A percentile compares a stretch with the other conserved stretches of the same genome.
Conservation (phyloP, 2,329 filamentous ascomycete species). For the Chaetomiaceae sp. region DNA sequence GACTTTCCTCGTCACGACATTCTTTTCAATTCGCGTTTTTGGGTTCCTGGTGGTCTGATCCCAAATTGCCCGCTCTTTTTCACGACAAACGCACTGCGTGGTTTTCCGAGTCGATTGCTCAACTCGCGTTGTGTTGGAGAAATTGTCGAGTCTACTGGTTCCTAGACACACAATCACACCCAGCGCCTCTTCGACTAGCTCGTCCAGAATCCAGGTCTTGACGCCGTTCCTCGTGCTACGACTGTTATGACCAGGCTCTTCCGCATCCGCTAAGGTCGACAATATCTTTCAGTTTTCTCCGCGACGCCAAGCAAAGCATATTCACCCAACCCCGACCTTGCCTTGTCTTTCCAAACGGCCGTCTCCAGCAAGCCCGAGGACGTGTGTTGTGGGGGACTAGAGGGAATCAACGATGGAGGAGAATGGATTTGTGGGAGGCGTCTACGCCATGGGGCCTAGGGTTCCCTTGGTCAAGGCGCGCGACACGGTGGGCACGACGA, state of each 20-base stretch:
- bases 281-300: conserved; percentile 9
- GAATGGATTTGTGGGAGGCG: conserved; percentile 15
- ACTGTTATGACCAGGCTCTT: conserved; percentile 27
- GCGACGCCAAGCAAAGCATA: conserved; percentile 1
- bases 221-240: conserved; percentile 18
- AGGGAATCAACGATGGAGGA: conserved; percentile 24
- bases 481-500: conserved; percentile 7
- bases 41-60: conserved; percentile 10
- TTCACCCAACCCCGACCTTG: background rate
- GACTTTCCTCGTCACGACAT: conserved; percentile 30
- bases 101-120: conserved; percentile 4
- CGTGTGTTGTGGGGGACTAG: conserved; percentile 13
- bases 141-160: background rate
- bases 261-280: conserved; percentile 15
- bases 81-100: background rate
- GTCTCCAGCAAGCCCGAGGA: background rate
- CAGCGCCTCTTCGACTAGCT: background rate
- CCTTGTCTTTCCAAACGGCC: background rate
- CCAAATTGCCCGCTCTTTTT: conserved; percentile 15
- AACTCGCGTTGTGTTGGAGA: background rate
- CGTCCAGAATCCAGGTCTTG: conserved; percentile 10
- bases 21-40: conserved; percentile 34
- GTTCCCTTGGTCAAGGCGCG: conserved; percentile 20
- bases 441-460: conserved; percentile 25
- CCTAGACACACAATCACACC: background rate